Base-by-base conservation (phyloP, 2,329 filamentous ascomycete genomes). In the Corinectria fuckeliana region DNA sequence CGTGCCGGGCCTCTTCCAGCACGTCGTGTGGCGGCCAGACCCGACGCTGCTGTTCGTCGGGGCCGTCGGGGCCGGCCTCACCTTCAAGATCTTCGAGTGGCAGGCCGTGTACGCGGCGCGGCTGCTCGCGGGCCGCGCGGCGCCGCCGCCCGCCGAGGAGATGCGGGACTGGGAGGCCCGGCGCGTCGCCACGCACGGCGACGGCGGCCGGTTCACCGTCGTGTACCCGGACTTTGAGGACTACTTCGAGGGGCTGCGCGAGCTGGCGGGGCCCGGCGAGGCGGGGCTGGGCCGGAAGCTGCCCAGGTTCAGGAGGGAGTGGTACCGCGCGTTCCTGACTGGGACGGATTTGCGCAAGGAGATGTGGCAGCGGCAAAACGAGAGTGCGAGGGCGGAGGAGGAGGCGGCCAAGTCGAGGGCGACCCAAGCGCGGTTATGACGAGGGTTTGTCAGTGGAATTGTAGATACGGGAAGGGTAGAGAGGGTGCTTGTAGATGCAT, bases 11-110 rank as follows among this genome's bases (percentile, higher is more conserved):
- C 74, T 88, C 1, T 88, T 85, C 65, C 82, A 85, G 66, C 85
- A 88, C 67, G 75, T 87, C 2, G 82, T 87, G 9, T 85, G 80
- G 71, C 77, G 75, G 23, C 64, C 78, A 16, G 85, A 88, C 63
- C 82, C 85, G 0, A 82, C 79, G 0, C 73, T 88, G 11, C 72
- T 83, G 2, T 88, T 88, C 67, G 77, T 88, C 13, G 86, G 85
- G 47, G 86, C 85, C 6, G 84, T 82, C 0, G 75, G 76, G 5
- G 82, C 82, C 0, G 84, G 83, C 0, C 72, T 90, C 28, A 90
- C 88, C 0, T 90, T 91, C 75, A 88, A 87, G 69, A 80, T 89
- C 25, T 89, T 88, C 59, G 88, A 90, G 74, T 89, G 85, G 84
- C 87, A 90, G 69, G 85, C 86, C 7, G 86, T 89, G 0, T 78